Conservation (phyloP, 352 stramenopile genomes). For the Aphanomyces cochlioides region DNA sequence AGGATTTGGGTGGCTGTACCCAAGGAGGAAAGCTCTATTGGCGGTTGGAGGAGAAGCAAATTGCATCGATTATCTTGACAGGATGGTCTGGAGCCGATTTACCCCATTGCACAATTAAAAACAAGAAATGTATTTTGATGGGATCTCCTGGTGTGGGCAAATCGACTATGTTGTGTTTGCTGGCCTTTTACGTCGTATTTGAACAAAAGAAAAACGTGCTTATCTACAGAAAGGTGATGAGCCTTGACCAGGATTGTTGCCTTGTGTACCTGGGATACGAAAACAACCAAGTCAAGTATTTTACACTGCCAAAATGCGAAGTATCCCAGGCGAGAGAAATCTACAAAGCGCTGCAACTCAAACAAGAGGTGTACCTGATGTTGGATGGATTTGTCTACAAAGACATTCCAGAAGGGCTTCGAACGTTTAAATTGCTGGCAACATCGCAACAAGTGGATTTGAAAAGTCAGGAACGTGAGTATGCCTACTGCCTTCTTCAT, state of each 20-base stretch:
- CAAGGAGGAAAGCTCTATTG: too few relatives aligned
- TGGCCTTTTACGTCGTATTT: slow-evolving; percentile 37
- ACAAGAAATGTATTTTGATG: slow-evolving; percentile 36
- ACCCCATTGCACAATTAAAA: background rate
- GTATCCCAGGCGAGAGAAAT: slow-evolving; percentile 3
- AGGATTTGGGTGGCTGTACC: too few relatives aligned
- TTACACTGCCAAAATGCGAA: slow-evolving; percentile 1
- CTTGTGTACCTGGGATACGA: slow-evolving; percentile 32
- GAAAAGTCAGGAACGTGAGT: slow-evolving; percentile 2
- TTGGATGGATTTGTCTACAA: slow-evolving; percentile 35
- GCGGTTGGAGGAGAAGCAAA: too few relatives aligned
- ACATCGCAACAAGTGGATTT: slow-evolving; percentile 33
- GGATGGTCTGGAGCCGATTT: background rate
- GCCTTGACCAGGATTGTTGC: slow-evolving; percentile 7
- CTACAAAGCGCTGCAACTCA: slow-evolving; percentile 15
- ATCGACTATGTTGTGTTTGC: slow-evolving; percentile 37
- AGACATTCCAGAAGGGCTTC: slow-evolving; percentile 5
- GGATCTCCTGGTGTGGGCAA: slow-evolving; percentile 35
- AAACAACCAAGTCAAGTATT: slow-evolving; percentile 23
- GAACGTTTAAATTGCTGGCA: slow-evolving; percentile 32
- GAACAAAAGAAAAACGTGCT: slow-evolving; percentile 37
- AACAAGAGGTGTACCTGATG: slow-evolving; percentile 30
- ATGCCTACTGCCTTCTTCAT: background rate
- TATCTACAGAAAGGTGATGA: slow-evolving; percentile 1
- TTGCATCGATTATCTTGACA: too few relatives aligned